Base-by-base conservation (phyloP, 140 eudicot genomes). In the Flaveria floridana region DNA sequence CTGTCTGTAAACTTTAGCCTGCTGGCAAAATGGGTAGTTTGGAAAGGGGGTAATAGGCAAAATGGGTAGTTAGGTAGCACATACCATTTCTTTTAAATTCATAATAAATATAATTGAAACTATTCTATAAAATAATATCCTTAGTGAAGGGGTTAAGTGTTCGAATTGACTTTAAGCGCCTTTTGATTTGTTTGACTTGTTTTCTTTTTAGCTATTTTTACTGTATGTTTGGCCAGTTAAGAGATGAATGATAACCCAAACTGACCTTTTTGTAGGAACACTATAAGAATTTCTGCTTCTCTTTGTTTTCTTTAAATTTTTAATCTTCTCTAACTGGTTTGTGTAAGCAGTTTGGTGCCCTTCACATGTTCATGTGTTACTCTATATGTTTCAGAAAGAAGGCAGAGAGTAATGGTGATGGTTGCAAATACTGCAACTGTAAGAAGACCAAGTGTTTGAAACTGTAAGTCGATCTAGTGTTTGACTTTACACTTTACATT, bases 381-480 rank as follows among this genome's bases (percentile, higher is more conserved):
- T 42, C 10, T 51, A 28, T 19, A 15, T 72, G 48, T 67, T 69
- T 80, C 72, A 80, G 84, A 69, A 80, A 75, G 77, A 80, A 80
- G 76, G 61, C 76, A 37, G 77, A 80, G 19, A 48, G 51, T 72
- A 75, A 6, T 20, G 80, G 62, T 59, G 82, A 82, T 82, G 89
- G 89, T 50, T 86, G 93, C 82, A 93, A 88, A 71, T 80, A 81
- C 39, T 93, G 98, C 87, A 88, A 85, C 26, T 93, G 98, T 73
- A 93, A 85, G 85, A 90, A 85, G 86, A 80, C 85, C 34, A 83
- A 80, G 72, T 93, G 98, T 80, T 79, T 93, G 82, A 93, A 93
- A 82, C 96, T 87, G 98, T 93, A 84, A 65, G 98, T 86, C 12
- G 23, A 75, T 71, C 48, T 23, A 58, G 28, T 15, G 1, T 37